These are phyloP conservation scores for Vanrija pseudolonga DNA, from an alignment of 1,284 basidiomycete species.

Conservation along the genomic window DNA sequence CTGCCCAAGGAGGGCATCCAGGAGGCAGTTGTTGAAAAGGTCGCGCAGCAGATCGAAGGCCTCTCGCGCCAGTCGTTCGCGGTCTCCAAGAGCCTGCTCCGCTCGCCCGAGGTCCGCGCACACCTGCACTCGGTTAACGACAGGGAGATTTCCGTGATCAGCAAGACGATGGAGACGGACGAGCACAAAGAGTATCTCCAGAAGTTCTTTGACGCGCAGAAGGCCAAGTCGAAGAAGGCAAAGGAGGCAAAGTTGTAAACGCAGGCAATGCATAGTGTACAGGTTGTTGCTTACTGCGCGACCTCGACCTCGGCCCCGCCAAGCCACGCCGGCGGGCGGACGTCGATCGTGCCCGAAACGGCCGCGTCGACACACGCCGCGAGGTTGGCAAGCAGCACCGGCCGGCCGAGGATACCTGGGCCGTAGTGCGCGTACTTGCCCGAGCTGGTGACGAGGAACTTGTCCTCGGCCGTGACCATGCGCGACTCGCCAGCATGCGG, in stretches of 20 bases:
- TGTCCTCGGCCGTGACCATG: neutral
- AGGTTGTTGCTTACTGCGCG: too few relatives aligned
- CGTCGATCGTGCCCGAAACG: neutral
- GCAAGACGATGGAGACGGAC: neutral
- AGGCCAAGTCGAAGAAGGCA: too few relatives aligned
- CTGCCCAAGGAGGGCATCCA: constrained; percentile 4
- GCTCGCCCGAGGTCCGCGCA: constrained; percentile 2
- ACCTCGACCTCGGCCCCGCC: too few relatives aligned
- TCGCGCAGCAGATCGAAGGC: constrained; percentile 10
- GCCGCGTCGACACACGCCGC: constrained; percentile 6
- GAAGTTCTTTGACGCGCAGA: too few relatives aligned
- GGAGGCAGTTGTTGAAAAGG: constrained; percentile 4
- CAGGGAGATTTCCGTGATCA: constrained; percentile 11
- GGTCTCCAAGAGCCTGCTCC: constrained; percentile 11
- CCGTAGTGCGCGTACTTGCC: constrained; percentile 17
- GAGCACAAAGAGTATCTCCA: constrained; percentile 8
- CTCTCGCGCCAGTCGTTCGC: constrained; percentile 9
- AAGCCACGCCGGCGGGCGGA: too few relatives aligned
- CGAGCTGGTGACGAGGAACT: constrained; percentile 5
- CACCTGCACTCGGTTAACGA: constrained; percentile 9
- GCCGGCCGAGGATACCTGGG: neutral
- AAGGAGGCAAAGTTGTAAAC: too few relatives aligned
- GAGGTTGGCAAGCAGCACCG: constrained; percentile 5
- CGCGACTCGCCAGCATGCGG: neutral
- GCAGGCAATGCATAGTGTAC: too few relatives aligned